A percentile compares a stretch with the other conserved stretches of the same genome.
phyloP scores from a whole-genome alignment of 164 flowering plant genomes.

The Vitis amurensis region DNA sequence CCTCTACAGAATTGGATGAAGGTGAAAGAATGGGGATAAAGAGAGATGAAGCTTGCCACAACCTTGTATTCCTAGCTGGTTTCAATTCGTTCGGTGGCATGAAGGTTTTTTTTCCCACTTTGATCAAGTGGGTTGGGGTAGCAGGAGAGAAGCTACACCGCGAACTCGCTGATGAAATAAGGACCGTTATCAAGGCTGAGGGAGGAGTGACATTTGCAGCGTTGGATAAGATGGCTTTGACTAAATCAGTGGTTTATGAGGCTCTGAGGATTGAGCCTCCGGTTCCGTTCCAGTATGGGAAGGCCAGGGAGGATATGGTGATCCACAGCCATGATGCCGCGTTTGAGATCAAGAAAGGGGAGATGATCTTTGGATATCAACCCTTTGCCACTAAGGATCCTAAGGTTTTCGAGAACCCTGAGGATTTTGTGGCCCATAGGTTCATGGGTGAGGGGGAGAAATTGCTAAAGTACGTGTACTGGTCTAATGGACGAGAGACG shows the following conservation, averaged over 20 bases:
- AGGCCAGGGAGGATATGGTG: constrained; percentile 33
- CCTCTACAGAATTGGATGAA: constrained; percentile 16
- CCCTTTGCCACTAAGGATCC: constrained; percentile 43
- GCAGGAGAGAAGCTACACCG: constrained; percentile 32
- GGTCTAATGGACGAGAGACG: constrained; percentile 50
- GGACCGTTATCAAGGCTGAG: constrained; percentile 20
- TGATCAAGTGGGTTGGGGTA: constrained; percentile 27
- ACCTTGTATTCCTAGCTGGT: constrained; percentile 27
- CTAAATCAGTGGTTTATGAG: constrained; percentile 30
- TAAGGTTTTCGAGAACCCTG: constrained; percentile 31
- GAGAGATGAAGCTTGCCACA: constrained; percentile 36
- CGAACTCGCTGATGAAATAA: constrained; percentile 25
- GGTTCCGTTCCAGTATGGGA: constrained; percentile 37
- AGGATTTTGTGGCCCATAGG: constrained; percentile 26
- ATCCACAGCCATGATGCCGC: constrained; percentile 33
- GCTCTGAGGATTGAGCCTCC: constrained; percentile 38
- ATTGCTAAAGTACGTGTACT: constrained; percentile 39
- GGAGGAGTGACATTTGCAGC: constrained; percentile 25
- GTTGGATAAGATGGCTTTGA: constrained; percentile 29
- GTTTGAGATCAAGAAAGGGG: constrained; percentile 38
- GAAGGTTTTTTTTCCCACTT: constrained; percentile 23
- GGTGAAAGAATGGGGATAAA: constrained; percentile 29
- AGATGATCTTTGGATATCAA: constrained; percentile 41
- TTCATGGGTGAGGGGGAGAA: constrained; percentile 36
- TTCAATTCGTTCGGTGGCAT: constrained; percentile 36